Percentiles rank a stretch among this genome's conserved stretches.
Conservation (phyloP, 257 asterid species). For the Nicotiana obtusifolia region DNA sequence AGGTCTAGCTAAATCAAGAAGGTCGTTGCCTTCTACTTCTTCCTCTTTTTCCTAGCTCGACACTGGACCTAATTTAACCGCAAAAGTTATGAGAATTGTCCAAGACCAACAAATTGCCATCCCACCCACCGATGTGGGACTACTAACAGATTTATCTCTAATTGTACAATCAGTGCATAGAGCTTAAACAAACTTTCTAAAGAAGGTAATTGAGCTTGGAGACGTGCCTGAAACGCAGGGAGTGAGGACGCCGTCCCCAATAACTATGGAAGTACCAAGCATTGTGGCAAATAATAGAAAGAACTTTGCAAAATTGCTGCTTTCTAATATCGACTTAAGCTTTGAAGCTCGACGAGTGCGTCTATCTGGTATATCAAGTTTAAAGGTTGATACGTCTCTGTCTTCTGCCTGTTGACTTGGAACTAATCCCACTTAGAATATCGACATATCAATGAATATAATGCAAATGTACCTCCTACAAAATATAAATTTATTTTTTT, state of each 20-base stretch:
- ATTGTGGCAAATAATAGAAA: constrained; percentile 42
- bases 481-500: no score
- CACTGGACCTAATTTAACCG: no score
- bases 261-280: constrained; percentile 82
- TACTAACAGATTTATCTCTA: no score
- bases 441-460: constrained; percentile 61
- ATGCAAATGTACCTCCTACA: constrained; percentile 84
- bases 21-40: no score
- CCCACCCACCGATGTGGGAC: no score
- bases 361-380: constrained; percentile 29
- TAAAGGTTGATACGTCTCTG: constrained; percentile 36
- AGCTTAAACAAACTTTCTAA: no score
- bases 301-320: constrained; percentile 28
- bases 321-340: constrained; percentile 35
- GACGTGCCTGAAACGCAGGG: constrained; percentile 60
- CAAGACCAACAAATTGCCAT: no score
- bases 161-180: no score
- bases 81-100: no score
- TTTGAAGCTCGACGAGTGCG: constrained; percentile 29
- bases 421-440: constrained; percentile 48
- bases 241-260: constrained; percentile 77
- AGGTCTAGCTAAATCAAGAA: no score
- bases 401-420: constrained; percentile 56
- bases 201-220: not conserved
- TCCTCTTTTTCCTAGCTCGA: no score